Evolutionary conservation across 2,329 filamentous ascomycete species (phyloP).

Genomic region (Verticillium albo-atrum): DNA sequence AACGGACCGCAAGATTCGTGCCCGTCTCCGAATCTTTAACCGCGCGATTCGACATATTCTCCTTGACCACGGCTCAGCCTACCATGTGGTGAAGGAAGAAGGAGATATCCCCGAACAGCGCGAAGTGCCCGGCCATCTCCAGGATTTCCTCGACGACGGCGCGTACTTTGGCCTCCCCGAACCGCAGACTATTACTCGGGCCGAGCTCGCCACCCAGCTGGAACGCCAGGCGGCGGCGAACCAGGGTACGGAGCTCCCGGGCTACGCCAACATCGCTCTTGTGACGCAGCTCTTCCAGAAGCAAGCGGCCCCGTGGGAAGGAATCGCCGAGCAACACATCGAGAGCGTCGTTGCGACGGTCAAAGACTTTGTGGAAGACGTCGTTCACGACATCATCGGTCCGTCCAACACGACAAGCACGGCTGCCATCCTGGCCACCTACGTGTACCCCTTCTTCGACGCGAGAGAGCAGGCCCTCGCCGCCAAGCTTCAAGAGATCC

Average conservation of each 20-base stretch:
- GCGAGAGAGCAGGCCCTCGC: conserved; percentile 22
- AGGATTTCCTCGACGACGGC: conserved; percentile 15
- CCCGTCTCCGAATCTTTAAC: conserved; percentile 23
- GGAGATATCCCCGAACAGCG: conserved; percentile 7
- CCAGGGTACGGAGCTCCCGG: conserved; percentile 35
- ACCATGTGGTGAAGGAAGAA: neutral
- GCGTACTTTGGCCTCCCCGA: conserved; percentile 21
- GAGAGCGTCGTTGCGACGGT: conserved; percentile 19
- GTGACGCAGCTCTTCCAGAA: conserved; percentile 32
- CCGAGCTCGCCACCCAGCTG: conserved; percentile 19
- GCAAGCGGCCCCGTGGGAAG: conserved; percentile 32
- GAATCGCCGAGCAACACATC: conserved; percentile 31
- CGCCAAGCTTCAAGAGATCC: conserved; percentile 32
- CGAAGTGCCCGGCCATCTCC: conserved; percentile 21
- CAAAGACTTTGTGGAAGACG: conserved; percentile 31
- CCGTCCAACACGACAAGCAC: conserved; percentile 12
- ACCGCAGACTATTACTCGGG: conserved; percentile 16
- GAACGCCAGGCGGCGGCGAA: conserved; percentile 27
- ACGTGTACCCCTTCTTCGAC: conserved; percentile 25
- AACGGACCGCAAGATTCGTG: conserved; percentile 19
- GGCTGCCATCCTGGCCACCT: conserved; percentile 16
- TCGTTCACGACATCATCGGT: conserved; percentile 18
- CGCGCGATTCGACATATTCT: conserved; percentile 23
- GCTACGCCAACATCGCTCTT: conserved; percentile 29
- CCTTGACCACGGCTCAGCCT: conserved; percentile 16